These are phyloP conservation scores for Colletotrichum neosansevieriae DNA, from an alignment of 2,329 filamentous ascomycete genomes.

Conservation along the genomic window DNA sequence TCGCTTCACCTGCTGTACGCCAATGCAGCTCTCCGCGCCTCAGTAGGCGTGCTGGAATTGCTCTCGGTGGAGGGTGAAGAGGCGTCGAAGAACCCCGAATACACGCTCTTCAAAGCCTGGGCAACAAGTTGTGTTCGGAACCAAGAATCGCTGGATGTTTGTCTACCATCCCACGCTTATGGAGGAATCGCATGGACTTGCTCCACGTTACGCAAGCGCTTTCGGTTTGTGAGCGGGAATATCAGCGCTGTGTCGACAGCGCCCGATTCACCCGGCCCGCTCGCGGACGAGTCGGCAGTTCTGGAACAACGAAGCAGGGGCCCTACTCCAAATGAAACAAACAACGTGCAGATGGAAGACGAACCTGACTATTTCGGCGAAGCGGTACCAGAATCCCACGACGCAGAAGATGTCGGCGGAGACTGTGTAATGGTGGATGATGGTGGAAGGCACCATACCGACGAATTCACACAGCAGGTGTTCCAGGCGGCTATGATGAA, in stretches of 20 bases:
- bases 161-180: constrained; percentile 68
- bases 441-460: constrained; percentile 49
- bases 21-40: constrained; percentile 74
- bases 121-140: constrained; percentile 67
- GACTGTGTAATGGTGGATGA: constrained; percentile 46
- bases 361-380: constrained; percentile 60
- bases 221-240: constrained; percentile 75
- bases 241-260: constrained; percentile 49
- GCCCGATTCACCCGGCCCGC: constrained; percentile 54
- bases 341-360: constrained; percentile 48
- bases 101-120: constrained; percentile 77
- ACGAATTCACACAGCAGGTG: constrained; percentile 57
- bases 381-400: constrained; percentile 39
- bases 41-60: constrained; percentile 65
- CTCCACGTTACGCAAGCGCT: constrained; percentile 75
- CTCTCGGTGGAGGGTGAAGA: constrained; percentile 64
- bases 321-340: constrained; percentile 50
- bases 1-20: constrained; percentile 74
- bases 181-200: constrained; percentile 77
- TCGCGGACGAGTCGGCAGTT: constrained; percentile 51
- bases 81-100: constrained; percentile 59
- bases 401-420: constrained; percentile 37
- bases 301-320: constrained; percentile 51
- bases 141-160: constrained; percentile 64
- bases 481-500: constrained; percentile 51